Evolutionary conservation across 441 rosid genomes (phyloP), one percentile per base, ranked within the genome.

Genomic region (Populus hybrid): DNA sequence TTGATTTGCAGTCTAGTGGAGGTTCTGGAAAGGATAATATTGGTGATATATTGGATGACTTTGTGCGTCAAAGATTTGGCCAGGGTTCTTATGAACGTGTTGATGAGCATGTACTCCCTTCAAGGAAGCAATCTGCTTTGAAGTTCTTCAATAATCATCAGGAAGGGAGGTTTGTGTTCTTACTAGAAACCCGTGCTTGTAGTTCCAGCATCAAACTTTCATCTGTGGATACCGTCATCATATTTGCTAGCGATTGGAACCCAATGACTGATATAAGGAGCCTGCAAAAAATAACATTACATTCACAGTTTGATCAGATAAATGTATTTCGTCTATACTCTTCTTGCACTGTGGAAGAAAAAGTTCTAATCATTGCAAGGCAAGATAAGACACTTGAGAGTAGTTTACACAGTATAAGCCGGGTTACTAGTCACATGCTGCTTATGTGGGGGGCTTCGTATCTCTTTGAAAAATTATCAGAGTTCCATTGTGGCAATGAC

Each of bases 41-140:
- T 83, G 97, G 94, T 81, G 95, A 93, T 87, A 88, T 96, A 81
- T 86, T 96, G 88, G 99, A 96, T 82, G 98, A 94, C 85, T 88
- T 90, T 69, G 38, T 94, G 86, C 87, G 86, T 30, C 90, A 86
- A 64, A 91, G 95, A 84, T 94, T 91, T 91, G 99, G 99, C 78
- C 69, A 54, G 67, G 86, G 91, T 78, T 90, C 92, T 77, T 96
- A 92, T 85, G 98, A 92, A 81, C 93, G 98, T 65, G 78, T 90
- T 80, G 96, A 91, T 74, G 85, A 86, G 69, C 80, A 81, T 75
- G 81, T 89, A 75, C 8, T 30, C 57, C 80, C 73, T 70, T 54
- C 89, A 79, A 91, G 88, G 84, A 93, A 88, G 88, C 85, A 81
- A 75, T 80, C 85, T 79, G 95, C 96, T 35, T 73, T 91, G 59